phyloP scores from a whole-genome alignment of 352 stramenopile species.

The Globisporangium yorkense region DNA sequence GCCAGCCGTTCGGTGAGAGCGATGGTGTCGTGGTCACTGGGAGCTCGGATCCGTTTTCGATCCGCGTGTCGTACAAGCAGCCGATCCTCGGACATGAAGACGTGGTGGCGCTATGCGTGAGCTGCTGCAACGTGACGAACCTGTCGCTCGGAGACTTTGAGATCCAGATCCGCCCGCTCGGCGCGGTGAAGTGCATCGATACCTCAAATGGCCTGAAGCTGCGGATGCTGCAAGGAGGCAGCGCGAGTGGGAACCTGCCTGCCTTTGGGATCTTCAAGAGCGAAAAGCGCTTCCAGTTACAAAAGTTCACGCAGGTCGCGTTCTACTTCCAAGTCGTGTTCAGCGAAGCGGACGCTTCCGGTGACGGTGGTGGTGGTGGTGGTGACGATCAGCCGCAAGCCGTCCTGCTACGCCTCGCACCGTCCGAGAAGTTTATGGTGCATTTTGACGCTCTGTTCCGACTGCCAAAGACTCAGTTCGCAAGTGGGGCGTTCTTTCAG shows the following conservation, averaged over 20 bases:
- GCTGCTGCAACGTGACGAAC: conserved; percentile 64
- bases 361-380: conserved; percentile 3
- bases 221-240: conserved; percentile 32
- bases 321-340: conserved; percentile 69
- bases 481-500: conserved; percentile 37
- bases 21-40: conserved; percentile 40
- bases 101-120: conserved; percentile 38
- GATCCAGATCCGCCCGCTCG: conserved; percentile 45
- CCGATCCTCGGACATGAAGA: conserved; percentile 34
- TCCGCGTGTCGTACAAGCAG: conserved; percentile 57
- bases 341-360: conserved; percentile 20
- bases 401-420: conserved; percentile 16
- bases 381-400: conserved; percentile 12
- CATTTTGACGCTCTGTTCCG: conserved; percentile 49
- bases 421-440: conserved; percentile 38
- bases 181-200: conserved; percentile 47
- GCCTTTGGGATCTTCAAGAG: conserved; percentile 56
- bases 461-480: conserved; percentile 21
- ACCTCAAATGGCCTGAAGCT: conserved; percentile 52
- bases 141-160: conserved; percentile 57
- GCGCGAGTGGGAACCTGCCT: conserved; percentile 32
- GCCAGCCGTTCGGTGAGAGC: not conserved
- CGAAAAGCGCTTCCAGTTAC: conserved; percentile 64
- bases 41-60: conserved; percentile 47
- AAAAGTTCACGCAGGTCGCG: conserved; percentile 37